Conservation (phyloP, 371 early-diverging fungal genomes). For the Mortierella sp. region DNA sequence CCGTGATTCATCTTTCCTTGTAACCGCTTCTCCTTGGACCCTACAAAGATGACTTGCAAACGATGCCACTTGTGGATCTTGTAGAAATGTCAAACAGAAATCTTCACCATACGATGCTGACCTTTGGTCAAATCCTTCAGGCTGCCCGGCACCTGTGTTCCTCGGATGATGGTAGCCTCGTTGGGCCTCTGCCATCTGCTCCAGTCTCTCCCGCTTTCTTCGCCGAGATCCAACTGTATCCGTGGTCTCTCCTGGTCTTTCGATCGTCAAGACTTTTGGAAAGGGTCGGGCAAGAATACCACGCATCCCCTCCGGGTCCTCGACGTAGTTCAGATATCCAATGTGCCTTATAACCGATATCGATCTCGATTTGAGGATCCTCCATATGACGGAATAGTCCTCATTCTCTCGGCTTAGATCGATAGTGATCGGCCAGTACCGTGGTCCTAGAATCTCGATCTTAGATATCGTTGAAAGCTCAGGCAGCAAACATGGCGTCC, state of each 20-base stretch:
- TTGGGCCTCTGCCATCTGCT: not conserved
- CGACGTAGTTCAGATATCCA: conserved; percentile 53
- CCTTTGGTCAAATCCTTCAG: conserved; percentile 3
- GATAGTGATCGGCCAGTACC: conserved; percentile 70
- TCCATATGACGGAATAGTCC: conserved; percentile 39
- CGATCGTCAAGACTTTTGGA: conserved; percentile 29
- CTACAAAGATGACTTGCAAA: conserved; percentile 53
- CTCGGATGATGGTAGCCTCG: not conserved
- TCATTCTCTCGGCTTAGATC: conserved; percentile 52
- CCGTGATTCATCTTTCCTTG: conserved; percentile 11
- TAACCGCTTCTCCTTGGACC: not conserved
- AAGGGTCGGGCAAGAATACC: conserved; percentile 46
- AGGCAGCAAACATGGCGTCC: conserved; percentile 76
- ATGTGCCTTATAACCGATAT: conserved; percentile 52
- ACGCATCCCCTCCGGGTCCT: conserved; percentile 45
- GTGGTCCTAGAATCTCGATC: conserved; percentile 62
- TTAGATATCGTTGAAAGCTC: conserved; percentile 62
- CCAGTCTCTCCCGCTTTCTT: conserved; percentile 10
- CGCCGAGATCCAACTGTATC: conserved; percentile 14
- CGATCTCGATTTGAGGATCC: conserved; percentile 37
- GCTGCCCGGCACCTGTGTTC: not conserved
- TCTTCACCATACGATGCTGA: conserved; percentile 40
- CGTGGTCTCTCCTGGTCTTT: not conserved
- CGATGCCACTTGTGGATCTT: conserved; percentile 55
- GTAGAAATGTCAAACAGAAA: conserved; percentile 35